Conservation (phyloP, 306 rosid species). For the Lagenaria siceraria region DNA sequence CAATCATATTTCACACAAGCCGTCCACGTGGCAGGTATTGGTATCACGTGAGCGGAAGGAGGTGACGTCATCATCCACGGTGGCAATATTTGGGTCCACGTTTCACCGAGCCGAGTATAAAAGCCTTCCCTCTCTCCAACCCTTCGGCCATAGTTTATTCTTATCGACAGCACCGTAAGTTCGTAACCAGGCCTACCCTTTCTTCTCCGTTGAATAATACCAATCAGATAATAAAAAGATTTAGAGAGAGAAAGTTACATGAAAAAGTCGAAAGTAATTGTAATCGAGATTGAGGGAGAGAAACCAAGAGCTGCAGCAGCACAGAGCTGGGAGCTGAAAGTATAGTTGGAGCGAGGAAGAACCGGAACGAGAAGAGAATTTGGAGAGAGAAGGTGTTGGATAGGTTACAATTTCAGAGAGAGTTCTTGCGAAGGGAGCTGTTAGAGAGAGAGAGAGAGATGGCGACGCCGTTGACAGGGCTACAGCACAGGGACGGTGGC, state of each 20-base stretch:
- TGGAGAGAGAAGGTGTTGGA: background rate
- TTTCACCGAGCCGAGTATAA: slow-evolving; percentile 16
- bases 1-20: background rate
- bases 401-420: slow-evolving; percentile 3
- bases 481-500: slow-evolving; percentile 47
- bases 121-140: background rate
- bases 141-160: background rate
- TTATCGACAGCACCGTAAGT: slow-evolving; percentile 16
- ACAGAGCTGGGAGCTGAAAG: background rate
- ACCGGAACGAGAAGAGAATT: background rate
- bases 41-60: slow-evolving; percentile 11
- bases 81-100: slow-evolving; percentile 25
- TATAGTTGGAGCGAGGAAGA: background rate
- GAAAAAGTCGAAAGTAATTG: background rate
- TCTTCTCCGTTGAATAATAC: slow-evolving; percentile 22
- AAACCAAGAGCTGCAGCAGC: background rate
- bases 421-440: background rate
- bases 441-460: slow-evolving; percentile 15
- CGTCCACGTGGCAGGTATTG: slow-evolving; percentile 1
- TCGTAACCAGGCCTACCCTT: slow-evolving; percentile 17
- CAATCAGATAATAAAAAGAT: slow-evolving; percentile 7
- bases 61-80: slow-evolving; percentile 20
- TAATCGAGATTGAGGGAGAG: background rate
- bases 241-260: slow-evolving; percentile 20
- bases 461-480: slow-evolving; percentile 69